Evolutionary conservation across 306 rosid genomes (phyloP), one percentile per base, ranked within the genome.

Genomic region (Chamaecrista fasciculata): DNA sequence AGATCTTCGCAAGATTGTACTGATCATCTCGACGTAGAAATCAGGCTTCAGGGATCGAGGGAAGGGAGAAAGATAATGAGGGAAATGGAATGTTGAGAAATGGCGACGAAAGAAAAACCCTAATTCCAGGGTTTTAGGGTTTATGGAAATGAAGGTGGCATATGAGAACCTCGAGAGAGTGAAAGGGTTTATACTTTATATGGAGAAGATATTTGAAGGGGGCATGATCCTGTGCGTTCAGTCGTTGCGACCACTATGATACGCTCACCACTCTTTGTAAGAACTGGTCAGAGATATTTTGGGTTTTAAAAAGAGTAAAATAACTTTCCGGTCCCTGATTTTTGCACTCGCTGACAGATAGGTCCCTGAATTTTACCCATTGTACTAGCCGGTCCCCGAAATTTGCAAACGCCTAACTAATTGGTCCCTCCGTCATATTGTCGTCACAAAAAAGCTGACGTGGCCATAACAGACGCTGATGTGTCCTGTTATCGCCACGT

Each of bases 1-100:
- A 25, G 86, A 72, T 67, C 84, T 77, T 10, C 86, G 76, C 25
- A 84, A 80, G 63, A 84, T 65, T 15, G 80, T 29, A 48, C 79
- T 61, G 24, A 75, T 49, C 96, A 90, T 84, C 26, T 62, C 44
- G 3, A 33, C 2, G 50, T 11, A 24, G 9, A 7, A 12, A 23
- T n/a, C 23, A 9, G 26, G 16, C 11, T 55, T 29, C 24, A 18
- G 21, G 3, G 15, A 50, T 50, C 28, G 28, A 49, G 10, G 29
- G 57, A 10, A 21, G n/a, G n/a, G n/a, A n/a, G n/a, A n/a, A 1
- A 34, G 29, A 1, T 15, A 50, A 16, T 23, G 34, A 5, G n/a
- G 4, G 63, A 4, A 29, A 56, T 56, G 62, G 40, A 40, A 28
- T 14, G 26, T 6, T 19, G 3, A 16, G 43, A 57, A 12, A 59